Evolutionary conservation across 2,329 filamentous ascomycete species (phyloP).

Genomic region (Botrytis tulipae): DNA sequence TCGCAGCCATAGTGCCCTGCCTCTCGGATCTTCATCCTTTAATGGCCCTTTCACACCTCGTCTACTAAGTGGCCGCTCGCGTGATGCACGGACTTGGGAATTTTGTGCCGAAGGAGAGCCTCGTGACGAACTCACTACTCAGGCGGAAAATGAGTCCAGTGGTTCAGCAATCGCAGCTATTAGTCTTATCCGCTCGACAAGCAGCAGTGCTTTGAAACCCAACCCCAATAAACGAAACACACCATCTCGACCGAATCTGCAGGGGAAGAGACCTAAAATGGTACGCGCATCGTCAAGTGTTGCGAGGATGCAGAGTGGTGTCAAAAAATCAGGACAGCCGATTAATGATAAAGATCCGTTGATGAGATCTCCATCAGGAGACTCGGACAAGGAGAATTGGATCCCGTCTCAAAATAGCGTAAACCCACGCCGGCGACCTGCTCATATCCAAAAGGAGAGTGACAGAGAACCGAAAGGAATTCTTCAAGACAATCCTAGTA

Average conservation of each 20-base stretch:
- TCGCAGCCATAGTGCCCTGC: conserved; percentile 68
- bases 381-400: conserved; percentile 97
- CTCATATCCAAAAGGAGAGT: conserved; percentile 34
- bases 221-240: conserved; percentile 67
- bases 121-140: conserved; percentile 75
- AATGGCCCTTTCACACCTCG: conserved; percentile 45
- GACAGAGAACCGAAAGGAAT: conserved; percentile 26
- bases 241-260: conserved; percentile 37
- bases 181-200: conserved; percentile 72
- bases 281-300: conserved; percentile 60
- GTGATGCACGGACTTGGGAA: conserved; percentile 87
- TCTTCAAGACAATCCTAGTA: conserved; percentile 34
- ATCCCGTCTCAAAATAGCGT: conserved; percentile 53
- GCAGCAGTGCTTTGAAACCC: conserved; percentile 50
- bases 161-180: conserved; percentile 81
- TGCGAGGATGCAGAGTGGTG: conserved; percentile 55
- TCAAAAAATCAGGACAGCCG: conserved; percentile 32
- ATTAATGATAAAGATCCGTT: conserved; percentile 39
- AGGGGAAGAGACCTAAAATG: conserved; percentile 61
- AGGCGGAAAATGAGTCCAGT: conserved; percentile 75
- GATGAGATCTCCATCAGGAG: conserved; percentile 56
- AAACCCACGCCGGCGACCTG: conserved; percentile 39
- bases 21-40: conserved; percentile 50
- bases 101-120: conserved; percentile 81
- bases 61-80: conserved; percentile 69